Percentiles rank a stretch among this genome's conserved stretches.
These are phyloP conservation scores for Rhodocollybia butyracea DNA, from an alignment of 768 basidiomycete genomes.

Conservation along the genomic window DNA sequence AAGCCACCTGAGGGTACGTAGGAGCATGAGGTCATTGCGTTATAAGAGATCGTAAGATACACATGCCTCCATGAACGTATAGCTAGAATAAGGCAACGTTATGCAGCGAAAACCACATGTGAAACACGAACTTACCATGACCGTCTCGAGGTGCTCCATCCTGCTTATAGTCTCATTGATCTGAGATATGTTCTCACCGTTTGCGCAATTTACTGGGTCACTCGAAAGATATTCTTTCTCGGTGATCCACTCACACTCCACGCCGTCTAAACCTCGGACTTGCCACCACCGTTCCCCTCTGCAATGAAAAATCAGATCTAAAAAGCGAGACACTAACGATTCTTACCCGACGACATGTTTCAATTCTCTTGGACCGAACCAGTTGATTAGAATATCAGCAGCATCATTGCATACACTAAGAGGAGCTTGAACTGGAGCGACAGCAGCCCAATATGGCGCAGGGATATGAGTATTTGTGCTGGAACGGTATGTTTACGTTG, in stretches of 20 bases:
- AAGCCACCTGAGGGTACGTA: slow-evolving; percentile 44
- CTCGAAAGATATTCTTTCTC: slow-evolving; percentile 41
- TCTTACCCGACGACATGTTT: slow-evolving; percentile 68
- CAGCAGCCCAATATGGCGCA: slow-evolving; percentile 62
- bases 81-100: slow-evolving; percentile 32
- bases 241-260: slow-evolving; percentile 64
- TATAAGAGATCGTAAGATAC: background rate
- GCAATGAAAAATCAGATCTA: too few relatives aligned
- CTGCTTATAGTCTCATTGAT: slow-evolving; percentile 37
- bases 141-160: slow-evolving; percentile 54
- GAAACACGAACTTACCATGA: slow-evolving; percentile 38
- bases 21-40: background rate
- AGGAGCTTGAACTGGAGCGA: slow-evolving; percentile 56
- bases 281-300: slow-evolving; percentile 85
- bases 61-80: slow-evolving; percentile 58
- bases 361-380: slow-evolving; percentile 70
- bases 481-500: background rate
- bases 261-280: slow-evolving; percentile 60
- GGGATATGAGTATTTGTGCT: slow-evolving; percentile 72
- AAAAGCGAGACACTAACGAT: too few relatives aligned
- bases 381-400: slow-evolving; percentile 65
- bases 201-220: slow-evolving; percentile 18
- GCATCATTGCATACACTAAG: slow-evolving; percentile 53
- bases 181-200: slow-evolving; percentile 28
- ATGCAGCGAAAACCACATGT: background rate